Conservation (phyloP, 768 basidiomycete genomes). For the Russula compacta region DNA sequence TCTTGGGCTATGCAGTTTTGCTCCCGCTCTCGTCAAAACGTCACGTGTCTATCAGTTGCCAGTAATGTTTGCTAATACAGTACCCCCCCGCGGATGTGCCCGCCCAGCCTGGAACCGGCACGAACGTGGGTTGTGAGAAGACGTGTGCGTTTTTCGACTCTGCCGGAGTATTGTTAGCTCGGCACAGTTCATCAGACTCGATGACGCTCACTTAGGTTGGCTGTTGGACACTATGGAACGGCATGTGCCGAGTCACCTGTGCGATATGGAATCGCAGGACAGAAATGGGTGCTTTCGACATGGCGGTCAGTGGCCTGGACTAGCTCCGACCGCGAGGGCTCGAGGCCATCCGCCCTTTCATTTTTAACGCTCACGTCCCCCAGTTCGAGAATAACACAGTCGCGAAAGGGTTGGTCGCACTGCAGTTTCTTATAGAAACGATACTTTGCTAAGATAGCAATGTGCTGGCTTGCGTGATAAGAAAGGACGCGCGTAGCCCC, state of each 20-base stretch:
- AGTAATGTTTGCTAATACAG: neutral
- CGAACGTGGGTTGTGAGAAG: conserved; percentile 14
- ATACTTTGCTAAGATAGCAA: neutral
- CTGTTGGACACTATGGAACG: neutral
- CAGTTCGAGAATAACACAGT: neutral
- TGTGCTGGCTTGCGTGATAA: neutral
- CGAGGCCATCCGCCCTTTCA: neutral
- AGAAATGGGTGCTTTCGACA: conserved; percentile 1
- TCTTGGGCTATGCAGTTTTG: neutral
- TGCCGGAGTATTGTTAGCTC: conserved; percentile 13
- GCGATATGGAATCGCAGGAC: neutral
- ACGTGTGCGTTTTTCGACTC: neutral
- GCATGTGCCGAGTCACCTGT: conserved; percentile 16
- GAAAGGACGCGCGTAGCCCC: neutral
- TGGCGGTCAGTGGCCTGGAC: neutral
- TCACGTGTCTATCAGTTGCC: conserved; percentile 3
- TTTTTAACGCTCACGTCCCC: neutral
- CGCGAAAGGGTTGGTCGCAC: neutral
- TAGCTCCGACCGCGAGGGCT: neutral
- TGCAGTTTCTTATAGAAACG: neutral
- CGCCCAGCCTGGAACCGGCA: conserved; percentile 14
- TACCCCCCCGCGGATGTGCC: conserved; percentile 7
- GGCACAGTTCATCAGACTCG: conserved; percentile 3
- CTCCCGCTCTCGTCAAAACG: neutral
- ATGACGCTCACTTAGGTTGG: conserved; percentile 2